These are phyloP conservation scores for Barnettozyma sucrosica DNA, from an alignment of 805 yeast species.

Conservation along the genomic window DNA sequence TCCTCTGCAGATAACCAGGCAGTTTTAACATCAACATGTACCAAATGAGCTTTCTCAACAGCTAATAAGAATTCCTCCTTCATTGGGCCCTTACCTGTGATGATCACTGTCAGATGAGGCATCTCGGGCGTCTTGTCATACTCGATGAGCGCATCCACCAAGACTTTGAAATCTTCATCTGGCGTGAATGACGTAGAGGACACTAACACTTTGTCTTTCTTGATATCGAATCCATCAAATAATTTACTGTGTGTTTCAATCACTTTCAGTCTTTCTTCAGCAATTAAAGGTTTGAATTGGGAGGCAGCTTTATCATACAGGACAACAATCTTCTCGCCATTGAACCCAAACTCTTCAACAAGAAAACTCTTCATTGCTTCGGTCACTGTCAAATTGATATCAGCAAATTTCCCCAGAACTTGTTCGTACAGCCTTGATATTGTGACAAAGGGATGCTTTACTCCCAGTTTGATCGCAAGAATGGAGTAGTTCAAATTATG, in stretches of 20 bases:
- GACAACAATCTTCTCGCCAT: constrained; percentile 45
- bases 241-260: constrained; percentile 31
- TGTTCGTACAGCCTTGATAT: constrained; percentile 59
- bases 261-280: constrained; percentile 26
- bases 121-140: constrained; percentile 33
- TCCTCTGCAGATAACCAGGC: constrained; percentile 77
- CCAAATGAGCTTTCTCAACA: constrained; percentile 40
- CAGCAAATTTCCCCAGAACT: constrained; percentile 55
- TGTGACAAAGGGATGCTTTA: constrained; percentile 53
- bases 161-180: constrained; percentile 78
- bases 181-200: constrained; percentile 94
- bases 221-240: constrained; percentile 30
- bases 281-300: constrained; percentile 50
- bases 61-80: constrained; percentile 43
- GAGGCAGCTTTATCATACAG: constrained; percentile 83
- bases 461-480: constrained; percentile 54
- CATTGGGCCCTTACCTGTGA: constrained; percentile 97
- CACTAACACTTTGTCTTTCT: constrained; percentile 56
- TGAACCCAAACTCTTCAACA: constrained; percentile 47
- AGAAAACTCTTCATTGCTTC: constrained; percentile 62
- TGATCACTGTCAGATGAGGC: constrained; percentile 57
- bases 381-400: constrained; percentile 77
- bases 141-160: constrained; percentile 59
- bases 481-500: constrained; percentile 90
- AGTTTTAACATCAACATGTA: constrained; percentile 49